phyloP scores from a whole-genome alignment of 768 basidiomycete species.

The Boletales sp. region DNA sequence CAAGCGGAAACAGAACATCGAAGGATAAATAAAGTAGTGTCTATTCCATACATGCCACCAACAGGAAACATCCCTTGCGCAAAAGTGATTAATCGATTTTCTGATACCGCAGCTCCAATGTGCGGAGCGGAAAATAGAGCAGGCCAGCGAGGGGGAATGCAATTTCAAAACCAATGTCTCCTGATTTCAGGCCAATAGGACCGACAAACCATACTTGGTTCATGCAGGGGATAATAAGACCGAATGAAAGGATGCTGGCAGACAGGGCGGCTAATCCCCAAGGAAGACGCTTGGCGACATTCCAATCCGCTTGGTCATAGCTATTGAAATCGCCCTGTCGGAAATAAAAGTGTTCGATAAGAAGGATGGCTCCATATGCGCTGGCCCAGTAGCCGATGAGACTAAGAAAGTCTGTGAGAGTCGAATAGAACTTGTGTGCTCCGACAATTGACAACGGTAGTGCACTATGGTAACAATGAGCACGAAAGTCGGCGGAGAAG shows the following conservation, averaged over 20 bases:
- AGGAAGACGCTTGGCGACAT: conserved; percentile 51
- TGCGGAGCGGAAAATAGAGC: conserved; percentile 55
- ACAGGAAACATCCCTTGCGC: neutral
- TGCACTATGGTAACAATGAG: conserved; percentile 37
- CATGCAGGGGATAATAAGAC: conserved; percentile 63
- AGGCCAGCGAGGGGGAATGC: conserved; percentile 47
- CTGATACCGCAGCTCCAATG: conserved; percentile 40
- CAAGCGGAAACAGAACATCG: neutral
- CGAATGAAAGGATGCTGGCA: conserved; percentile 49
- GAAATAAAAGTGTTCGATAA: conserved; percentile 67
- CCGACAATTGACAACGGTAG: conserved; percentile 72
- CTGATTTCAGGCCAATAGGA: conserved; percentile 58
- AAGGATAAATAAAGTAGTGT: conserved; percentile 3
- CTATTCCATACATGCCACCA: conserved; percentile 7
- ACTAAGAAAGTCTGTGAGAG: conserved; percentile 65
- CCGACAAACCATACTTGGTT: conserved; percentile 68
- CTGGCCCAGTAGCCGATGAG: conserved; percentile 65
- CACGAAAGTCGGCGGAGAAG: neutral
- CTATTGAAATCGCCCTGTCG: conserved; percentile 43
- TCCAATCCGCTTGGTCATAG: conserved; percentile 52
- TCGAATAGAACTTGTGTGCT: conserved; percentile 57
- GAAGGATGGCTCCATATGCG: conserved; percentile 55
- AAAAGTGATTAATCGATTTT: conserved; percentile 15
- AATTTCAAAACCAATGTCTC: conserved; percentile 70
- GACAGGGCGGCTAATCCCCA: conserved; percentile 58